Conservation (phyloP, 2,329 filamentous ascomycete genomes). For the Epichloe typhina region DNA sequence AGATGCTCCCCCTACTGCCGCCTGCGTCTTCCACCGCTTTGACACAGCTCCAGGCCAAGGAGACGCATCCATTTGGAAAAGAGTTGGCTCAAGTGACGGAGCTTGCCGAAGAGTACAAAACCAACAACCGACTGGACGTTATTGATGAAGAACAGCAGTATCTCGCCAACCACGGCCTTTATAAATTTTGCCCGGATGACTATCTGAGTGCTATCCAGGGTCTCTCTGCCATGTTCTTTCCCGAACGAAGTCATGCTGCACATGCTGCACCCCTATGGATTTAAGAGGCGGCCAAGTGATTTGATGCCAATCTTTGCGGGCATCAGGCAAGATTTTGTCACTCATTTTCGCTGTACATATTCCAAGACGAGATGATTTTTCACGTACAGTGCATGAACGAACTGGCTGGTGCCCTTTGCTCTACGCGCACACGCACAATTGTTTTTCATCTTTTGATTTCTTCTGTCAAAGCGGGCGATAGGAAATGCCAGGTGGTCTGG, state of each 20-base stretch:
- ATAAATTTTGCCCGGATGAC: slow-evolving; percentile 64
- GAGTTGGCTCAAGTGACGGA: slow-evolving; percentile 90
- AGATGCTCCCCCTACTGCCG: slow-evolving; percentile 18
- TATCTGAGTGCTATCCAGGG: slow-evolving; percentile 72
- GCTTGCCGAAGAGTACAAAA: slow-evolving; percentile 75
- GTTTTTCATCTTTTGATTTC: not conserved
- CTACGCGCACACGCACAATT: slow-evolving; percentile 1
- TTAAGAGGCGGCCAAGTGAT: slow-evolving; percentile 13
- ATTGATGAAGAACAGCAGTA: slow-evolving; percentile 55
- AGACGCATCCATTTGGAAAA: slow-evolving; percentile 65
- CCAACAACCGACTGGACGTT: slow-evolving; percentile 43
- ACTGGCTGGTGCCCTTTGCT: slow-evolving; percentile 1
- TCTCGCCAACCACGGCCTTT: slow-evolving; percentile 56
- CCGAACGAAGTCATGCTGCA: slow-evolving; percentile 19
- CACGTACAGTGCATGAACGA: slow-evolving; percentile 5
- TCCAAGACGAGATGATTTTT: slow-evolving; percentile 10
- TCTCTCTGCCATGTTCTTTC: slow-evolving; percentile 50
- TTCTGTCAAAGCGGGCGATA: not conserved
- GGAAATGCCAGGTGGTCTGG: not conserved
- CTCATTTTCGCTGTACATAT: slow-evolving; percentile 21
- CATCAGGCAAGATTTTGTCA: not conserved
- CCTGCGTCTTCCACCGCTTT: slow-evolving; percentile 14
- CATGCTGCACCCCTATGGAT: slow-evolving; percentile 35
- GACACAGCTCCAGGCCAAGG: slow-evolving; percentile 23
- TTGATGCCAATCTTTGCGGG: not conserved